A percentile compares a stretch with the other conserved stretches of the same genome.
These are phyloP conservation scores for Suillus alpinus DNA, from an alignment of 768 basidiomycete genomes.

Conservation along the genomic window DNA sequence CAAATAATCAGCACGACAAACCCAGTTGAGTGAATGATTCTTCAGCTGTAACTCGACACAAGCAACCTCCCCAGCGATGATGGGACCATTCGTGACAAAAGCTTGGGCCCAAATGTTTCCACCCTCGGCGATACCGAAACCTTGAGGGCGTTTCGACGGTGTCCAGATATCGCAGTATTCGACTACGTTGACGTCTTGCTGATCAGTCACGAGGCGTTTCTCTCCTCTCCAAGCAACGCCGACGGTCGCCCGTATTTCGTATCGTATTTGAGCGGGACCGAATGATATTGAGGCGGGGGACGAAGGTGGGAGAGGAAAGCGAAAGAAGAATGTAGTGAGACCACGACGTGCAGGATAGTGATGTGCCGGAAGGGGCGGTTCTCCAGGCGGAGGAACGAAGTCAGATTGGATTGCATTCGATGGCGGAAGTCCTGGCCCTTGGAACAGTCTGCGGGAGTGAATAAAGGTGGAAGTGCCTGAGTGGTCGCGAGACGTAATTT, in stretches of 20 bases:
- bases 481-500: conserved; percentile 74
- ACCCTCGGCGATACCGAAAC: conserved; percentile 67
- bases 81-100: conserved; percentile 55
- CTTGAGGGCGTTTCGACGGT: conserved; percentile 46
- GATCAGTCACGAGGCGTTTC: conserved; percentile 62
- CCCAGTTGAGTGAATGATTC: conserved; percentile 82
- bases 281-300: conserved; percentile 73
- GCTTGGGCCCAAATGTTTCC: conserved; percentile 81
- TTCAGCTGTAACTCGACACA: conserved; percentile 77
- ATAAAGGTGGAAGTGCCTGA: conserved; percentile 78
- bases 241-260: conserved; percentile 71
- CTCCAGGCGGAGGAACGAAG: conserved; percentile 45
- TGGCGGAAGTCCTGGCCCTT: conserved; percentile 78
- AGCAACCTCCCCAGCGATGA: conserved; percentile 66
- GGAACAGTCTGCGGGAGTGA: conserved; percentile 68
- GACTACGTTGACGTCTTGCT: conserved; percentile 60
- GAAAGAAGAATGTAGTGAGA: conserved; percentile 75
- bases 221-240: conserved; percentile 77
- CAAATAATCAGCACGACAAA: conserved; percentile 20
- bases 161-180: conserved; percentile 43
- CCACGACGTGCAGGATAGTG: conserved; percentile 77
- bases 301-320: conserved; percentile 64
- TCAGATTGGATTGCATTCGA: conserved; percentile 78
- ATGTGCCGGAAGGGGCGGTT: conserved; percentile 57
- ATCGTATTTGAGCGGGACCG: conserved; percentile 64